Evolutionary conservation across 768 basidiomycete genomes (phyloP), one percentile per base, ranked within the genome.

Genomic region (Rhodosporidiobolus odoratus): DNA sequence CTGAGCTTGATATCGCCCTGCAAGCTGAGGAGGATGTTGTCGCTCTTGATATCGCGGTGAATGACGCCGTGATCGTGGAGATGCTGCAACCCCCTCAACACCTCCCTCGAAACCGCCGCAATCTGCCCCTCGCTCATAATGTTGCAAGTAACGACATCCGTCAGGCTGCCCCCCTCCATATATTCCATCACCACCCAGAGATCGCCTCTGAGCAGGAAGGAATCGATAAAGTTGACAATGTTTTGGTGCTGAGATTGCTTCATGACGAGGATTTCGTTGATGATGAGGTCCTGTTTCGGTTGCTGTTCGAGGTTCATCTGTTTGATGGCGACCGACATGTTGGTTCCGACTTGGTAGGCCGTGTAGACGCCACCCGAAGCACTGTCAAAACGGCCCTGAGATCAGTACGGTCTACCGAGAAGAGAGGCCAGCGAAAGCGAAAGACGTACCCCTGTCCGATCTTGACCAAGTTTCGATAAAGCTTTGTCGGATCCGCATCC

Each of bases 261-360:
- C 96, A 99, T 98, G 78, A 98, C 96, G 73, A 99, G 86, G 75
- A 98, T 98, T 81, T 99, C 96, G 81, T 99, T 98, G 83, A 99
- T 98, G 83, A 99, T 98, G 59, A 99, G 84, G 78, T 98, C 95
- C 81, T 98, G 97, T 85, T 98, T 98, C 50, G 96, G 96, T 78
- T 98, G 96, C 82, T 98, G 96, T 81, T 98, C 94, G 38, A 99
- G 85, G 83, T 99, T 96, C 96, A 98, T 99, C 81, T 98, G 95
- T 81, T 99, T 99, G 85, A 99, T 99, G 50, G 96, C 96, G 41
- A 98, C 96, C 17, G 87, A 89, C 40, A 91, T 76, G 80, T 96
- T 95, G 38, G 91, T 92, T 50, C 94, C 93, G 71, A 95, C 90
- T 82, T 98, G 94, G 78, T 96, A 96, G 23, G 95, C 95, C 19